Evolutionary conservation across 306 rosid genomes (phyloP).

Genomic region (Geum urbanum): DNA sequence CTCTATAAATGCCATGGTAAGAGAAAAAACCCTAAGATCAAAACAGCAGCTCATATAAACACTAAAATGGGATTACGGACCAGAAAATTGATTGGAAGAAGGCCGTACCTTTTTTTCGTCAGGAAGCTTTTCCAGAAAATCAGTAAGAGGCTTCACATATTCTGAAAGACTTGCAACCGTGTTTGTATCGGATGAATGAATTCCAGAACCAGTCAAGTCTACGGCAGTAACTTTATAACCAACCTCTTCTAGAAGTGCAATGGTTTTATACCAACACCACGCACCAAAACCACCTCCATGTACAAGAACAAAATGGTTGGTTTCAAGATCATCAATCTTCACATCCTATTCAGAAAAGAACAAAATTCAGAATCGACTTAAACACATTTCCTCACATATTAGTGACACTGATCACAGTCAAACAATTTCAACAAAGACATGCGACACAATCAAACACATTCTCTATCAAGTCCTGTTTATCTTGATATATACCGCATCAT

Average conservation of each 20-base stretch:
- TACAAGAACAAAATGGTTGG: slow-evolving; percentile 81
- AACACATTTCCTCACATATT: not conserved
- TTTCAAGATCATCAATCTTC: slow-evolving; percentile 81
- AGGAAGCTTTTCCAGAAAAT: slow-evolving; percentile 69
- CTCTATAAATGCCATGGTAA: not conserved
- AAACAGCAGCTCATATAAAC: slow-evolving; percentile 9
- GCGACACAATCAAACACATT: not conserved
- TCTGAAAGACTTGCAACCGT: slow-evolving; percentile 59
- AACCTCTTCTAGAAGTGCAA: slow-evolving; percentile 85
- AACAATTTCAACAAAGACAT: not conserved
- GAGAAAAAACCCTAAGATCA: not conserved
- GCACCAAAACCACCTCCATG: slow-evolving; percentile 99
- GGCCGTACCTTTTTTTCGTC: slow-evolving; percentile 65
- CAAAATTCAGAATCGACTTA: slow-evolving; percentile 6
- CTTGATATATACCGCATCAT: too few species aligned
- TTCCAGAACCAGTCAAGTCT: slow-evolving; percentile 93
- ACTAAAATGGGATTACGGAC: not conserved
- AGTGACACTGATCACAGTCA: not conserved
- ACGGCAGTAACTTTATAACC: slow-evolving; percentile 83
- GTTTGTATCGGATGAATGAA: slow-evolving; percentile 72
- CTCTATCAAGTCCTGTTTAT: not conserved
- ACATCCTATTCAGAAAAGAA: slow-evolving; percentile 48
- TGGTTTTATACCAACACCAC: slow-evolving; percentile 99
- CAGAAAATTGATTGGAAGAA: slow-evolving; percentile 3
- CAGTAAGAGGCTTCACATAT: slow-evolving; percentile 83